A percentile compares a stretch with the other conserved stretches of the same genome.
These are phyloP conservation scores for Spiraea crenata DNA, from an alignment of 331 rosid genomes.

Conservation along the genomic window DNA sequence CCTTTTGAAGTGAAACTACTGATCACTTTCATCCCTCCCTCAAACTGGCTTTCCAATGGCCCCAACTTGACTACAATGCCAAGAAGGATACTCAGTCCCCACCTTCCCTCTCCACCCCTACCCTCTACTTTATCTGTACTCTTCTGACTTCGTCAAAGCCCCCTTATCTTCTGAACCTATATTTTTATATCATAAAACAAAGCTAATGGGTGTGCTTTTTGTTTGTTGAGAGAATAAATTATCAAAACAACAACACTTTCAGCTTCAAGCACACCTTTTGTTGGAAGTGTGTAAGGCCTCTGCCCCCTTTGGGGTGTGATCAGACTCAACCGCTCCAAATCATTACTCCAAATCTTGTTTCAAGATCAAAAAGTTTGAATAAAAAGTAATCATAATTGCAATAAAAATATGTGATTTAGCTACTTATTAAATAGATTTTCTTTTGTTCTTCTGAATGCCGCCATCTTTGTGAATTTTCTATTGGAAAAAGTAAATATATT, in stretches of 20 bases:
- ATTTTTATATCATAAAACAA: background rate
- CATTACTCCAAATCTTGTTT: slow-evolving; percentile 18
- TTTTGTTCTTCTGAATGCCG: slow-evolving; percentile 8
- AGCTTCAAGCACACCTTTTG: slow-evolving; percentile 19
- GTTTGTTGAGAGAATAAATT: background rate
- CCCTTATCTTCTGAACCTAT: slow-evolving; percentile 19
- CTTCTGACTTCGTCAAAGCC: slow-evolving; percentile 13
- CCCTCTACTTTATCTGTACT: background rate
- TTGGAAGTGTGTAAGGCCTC: slow-evolving; percentile 2
- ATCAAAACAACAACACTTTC: slow-evolving; percentile 1
- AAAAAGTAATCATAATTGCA: background rate
- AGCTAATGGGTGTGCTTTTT: background rate
- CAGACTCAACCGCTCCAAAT: slow-evolving; percentile 13
- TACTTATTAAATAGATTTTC: background rate
- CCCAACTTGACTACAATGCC: background rate
- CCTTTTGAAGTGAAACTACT: background rate
- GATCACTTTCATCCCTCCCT: background rate
- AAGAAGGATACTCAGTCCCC: background rate
- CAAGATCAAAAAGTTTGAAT: background rate
- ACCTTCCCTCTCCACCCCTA: background rate
- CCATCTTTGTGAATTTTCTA: slow-evolving; percentile 8
- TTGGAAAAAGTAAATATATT: background rate
- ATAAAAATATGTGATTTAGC: background rate
- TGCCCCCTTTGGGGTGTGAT: background rate
- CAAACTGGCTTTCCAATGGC: background rate